Conservation (phyloP, 2,329 filamentous ascomycete species). For the Sporothrix euskadiensis region DNA sequence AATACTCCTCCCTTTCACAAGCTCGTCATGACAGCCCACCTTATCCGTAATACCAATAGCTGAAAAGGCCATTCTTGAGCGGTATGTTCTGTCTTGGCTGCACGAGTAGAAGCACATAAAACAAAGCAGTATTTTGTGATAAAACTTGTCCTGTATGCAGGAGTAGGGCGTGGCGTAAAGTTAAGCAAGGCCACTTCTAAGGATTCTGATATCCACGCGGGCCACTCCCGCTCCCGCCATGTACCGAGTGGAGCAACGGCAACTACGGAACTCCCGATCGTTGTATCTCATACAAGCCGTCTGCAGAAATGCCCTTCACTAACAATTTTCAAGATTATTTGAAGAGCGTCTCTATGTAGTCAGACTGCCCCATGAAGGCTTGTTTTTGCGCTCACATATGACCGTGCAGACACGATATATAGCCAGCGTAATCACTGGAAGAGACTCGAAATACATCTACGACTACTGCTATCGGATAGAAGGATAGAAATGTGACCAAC, state of each 20-base stretch:
- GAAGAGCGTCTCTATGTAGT: not conserved
- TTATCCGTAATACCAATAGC: too few species aligned
- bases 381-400: not conserved
- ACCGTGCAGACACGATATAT: not conserved
- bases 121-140: not conserved
- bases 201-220: not conserved
- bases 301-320: not conserved
- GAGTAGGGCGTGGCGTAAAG: not conserved
- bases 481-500: not conserved
- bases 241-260: not conserved
- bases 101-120: too few species aligned
- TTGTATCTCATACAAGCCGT: not conserved
- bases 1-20: too few species aligned
- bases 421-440: not conserved
- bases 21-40: too few species aligned
- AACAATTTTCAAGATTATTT: not conserved
- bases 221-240: not conserved
- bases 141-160: not conserved
- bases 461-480: not conserved
- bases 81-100: too few species aligned
- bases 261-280: not conserved
- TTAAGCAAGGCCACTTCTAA: not conserved
- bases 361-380: not conserved
- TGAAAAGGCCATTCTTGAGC: too few species aligned
- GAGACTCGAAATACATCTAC: not conserved